Conservation (phyloP, 23 red algal genomes). For the Gracilaria vermiculophylla region DNA sequence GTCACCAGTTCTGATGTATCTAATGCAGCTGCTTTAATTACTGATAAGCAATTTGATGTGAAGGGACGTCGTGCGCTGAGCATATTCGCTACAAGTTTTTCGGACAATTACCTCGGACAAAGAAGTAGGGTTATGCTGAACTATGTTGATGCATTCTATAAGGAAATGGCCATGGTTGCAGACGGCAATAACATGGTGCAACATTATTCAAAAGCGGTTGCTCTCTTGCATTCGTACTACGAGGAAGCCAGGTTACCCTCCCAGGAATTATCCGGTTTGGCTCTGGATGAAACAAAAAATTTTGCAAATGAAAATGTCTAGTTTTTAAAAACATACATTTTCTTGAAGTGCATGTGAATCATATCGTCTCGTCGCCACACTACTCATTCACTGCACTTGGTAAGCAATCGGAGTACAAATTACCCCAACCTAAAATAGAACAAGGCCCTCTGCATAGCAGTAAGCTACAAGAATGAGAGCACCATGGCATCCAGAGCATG, state of each 20-base stretch:
- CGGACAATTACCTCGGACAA: conserved; percentile 51
- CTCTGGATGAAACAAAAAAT: not conserved
- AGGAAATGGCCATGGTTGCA: conserved; percentile 29
- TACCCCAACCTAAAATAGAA: too few relatives aligned
- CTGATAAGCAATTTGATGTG: conserved; percentile 49
- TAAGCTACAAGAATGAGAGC: too few relatives aligned
- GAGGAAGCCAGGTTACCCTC: conserved; percentile 21
- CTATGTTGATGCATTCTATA: conserved; percentile 44
- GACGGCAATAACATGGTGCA: conserved; percentile 28
- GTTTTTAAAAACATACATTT: too few relatives aligned
- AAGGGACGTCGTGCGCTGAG: conserved; percentile 53
- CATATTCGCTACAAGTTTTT: conserved; percentile 61
- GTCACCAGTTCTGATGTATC: conserved; percentile 8
- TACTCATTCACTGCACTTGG: too few relatives aligned
- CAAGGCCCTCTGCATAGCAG: too few relatives aligned
- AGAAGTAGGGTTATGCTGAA: conserved; percentile 41
- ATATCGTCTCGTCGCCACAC: too few relatives aligned
- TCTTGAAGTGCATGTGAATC: too few relatives aligned
- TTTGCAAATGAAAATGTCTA: not conserved
- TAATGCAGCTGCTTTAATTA: not conserved
- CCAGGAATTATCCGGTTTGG: conserved; percentile 4
- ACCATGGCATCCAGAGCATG: too few relatives aligned
- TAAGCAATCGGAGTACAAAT: too few relatives aligned
- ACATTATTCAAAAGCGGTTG: conserved; percentile 28
- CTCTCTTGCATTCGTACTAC: conserved; percentile 19